phyloP scores from a whole-genome alignment of 306 rosid genomes.

The Quercus cerris region DNA sequence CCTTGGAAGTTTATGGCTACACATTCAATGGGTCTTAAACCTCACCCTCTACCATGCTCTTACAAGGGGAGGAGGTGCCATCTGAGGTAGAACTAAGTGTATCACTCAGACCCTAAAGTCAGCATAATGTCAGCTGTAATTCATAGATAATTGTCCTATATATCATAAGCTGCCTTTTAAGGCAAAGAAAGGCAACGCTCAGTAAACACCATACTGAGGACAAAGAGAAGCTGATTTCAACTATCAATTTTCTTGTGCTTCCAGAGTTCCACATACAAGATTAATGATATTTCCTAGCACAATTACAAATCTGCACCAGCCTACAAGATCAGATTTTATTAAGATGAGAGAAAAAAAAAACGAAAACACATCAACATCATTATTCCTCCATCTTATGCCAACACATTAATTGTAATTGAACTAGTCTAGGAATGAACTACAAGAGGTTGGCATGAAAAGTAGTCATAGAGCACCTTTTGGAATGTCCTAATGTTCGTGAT shows the following conservation, averaged over 20 bases:
- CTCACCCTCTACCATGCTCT: too few species aligned
- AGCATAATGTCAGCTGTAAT: too few species aligned
- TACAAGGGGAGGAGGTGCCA: too few species aligned
- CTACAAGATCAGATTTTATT: neutral
- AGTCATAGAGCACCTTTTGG: too few species aligned
- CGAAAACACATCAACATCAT: neutral
- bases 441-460: neutral
- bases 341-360: neutral
- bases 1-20: neutral
- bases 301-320: neutral
- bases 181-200: neutral
- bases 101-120: neutral
- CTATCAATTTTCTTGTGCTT: neutral
- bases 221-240: neutral
- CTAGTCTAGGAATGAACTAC: neutral
- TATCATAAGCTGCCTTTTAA: neutral
- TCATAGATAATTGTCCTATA: neutral
- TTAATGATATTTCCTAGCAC: neutral
- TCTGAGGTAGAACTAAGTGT: neutral
- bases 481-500: too few species aligned
- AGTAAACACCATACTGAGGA: neutral
- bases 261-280: neutral
- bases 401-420: neutral
- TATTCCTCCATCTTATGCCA: neutral
- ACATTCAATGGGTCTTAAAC: too few species aligned